phyloP scores from a whole-genome alignment of 2,329 filamentous ascomycete species.

The Fusarium sp. region DNA sequence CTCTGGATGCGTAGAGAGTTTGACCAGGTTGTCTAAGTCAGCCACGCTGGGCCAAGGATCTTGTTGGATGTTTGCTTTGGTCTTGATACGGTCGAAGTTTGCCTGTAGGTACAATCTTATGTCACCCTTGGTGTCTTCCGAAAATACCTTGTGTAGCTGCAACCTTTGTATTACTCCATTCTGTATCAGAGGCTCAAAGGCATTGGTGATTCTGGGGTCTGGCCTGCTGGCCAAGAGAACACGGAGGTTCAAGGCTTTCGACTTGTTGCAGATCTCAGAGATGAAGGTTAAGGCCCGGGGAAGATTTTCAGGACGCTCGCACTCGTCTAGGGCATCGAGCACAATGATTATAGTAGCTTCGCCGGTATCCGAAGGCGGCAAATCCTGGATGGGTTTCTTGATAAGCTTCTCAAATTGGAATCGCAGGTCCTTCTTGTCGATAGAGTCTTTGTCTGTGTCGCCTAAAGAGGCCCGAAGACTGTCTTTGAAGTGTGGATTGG shows the following conservation, averaged over 20 bases:
- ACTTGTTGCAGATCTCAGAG: not conserved
- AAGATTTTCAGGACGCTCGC: not conserved
- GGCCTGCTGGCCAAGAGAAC: not conserved
- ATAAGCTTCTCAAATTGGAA: not conserved
- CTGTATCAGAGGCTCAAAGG: not conserved
- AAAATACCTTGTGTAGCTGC: not conserved
- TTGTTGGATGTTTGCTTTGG: not conserved
- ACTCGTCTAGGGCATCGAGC: not conserved
- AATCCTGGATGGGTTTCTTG: accelerated
- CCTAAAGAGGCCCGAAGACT: accelerated
- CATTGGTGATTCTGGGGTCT: accelerated
- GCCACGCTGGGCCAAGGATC: not conserved
- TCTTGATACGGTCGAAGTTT: not conserved
- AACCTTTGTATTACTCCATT: accelerated
- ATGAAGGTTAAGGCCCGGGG: accelerated
- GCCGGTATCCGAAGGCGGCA: accelerated
- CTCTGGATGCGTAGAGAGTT: not conserved
- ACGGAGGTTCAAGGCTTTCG: accelerated
- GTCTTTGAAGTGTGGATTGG: not conserved
- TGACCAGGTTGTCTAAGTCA: not conserved
- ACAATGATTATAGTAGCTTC: not conserved
- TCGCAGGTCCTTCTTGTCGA: not conserved
- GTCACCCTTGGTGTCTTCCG: not conserved
- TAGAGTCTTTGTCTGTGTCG: accelerated
- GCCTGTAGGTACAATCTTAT: not conserved